Percentiles rank a stretch among this genome's conserved stretches.
Conservation (phyloP, 164 flowering plant genomes). For the Saururus chinensis region DNA sequence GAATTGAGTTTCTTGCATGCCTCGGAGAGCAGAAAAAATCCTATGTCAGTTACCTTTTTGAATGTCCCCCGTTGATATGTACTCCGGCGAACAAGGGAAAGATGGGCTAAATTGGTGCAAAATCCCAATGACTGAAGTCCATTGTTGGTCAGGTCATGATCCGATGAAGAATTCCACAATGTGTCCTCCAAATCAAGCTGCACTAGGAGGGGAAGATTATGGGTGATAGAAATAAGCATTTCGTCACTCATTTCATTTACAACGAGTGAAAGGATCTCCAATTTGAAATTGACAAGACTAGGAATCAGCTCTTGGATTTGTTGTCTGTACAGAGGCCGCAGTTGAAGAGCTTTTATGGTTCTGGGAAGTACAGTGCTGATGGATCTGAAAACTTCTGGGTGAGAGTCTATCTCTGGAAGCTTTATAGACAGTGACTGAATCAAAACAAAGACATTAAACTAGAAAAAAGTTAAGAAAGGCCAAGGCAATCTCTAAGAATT, state of each 20-base stretch:
- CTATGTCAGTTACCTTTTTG: slow-evolving; percentile 32
- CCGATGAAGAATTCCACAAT: slow-evolving; percentile 18
- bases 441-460: background rate
- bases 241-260: slow-evolving; percentile 28
- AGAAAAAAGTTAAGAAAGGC: background rate
- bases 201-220: slow-evolving; percentile 17
- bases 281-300: slow-evolving; percentile 5
- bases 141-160: slow-evolving; percentile 26
- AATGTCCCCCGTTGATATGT: slow-evolving; percentile 17
- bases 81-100: slow-evolving; percentile 28
- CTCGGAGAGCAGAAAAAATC: slow-evolving; percentile 33
- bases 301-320: slow-evolving; percentile 13
- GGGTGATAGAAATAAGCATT: slow-evolving; percentile 18
- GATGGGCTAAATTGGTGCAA: slow-evolving; percentile 19
- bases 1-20: slow-evolving; percentile 28
- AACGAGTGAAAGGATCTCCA: slow-evolving; percentile 29
- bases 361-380: slow-evolving; percentile 19
- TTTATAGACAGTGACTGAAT: slow-evolving; percentile 28
- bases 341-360: slow-evolving; percentile 24
- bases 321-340: slow-evolving; percentile 22
- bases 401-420: slow-evolving; percentile 17
- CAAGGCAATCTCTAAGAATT: too few species aligned
- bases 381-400: slow-evolving; percentile 9
- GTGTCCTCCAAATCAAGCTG: slow-evolving; percentile 37
- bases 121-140: slow-evolving; percentile 29